These are phyloP conservation scores for Babesia divergens DNA, from an alignment of 169 alveolate species.

Conservation along the genomic window DNA sequence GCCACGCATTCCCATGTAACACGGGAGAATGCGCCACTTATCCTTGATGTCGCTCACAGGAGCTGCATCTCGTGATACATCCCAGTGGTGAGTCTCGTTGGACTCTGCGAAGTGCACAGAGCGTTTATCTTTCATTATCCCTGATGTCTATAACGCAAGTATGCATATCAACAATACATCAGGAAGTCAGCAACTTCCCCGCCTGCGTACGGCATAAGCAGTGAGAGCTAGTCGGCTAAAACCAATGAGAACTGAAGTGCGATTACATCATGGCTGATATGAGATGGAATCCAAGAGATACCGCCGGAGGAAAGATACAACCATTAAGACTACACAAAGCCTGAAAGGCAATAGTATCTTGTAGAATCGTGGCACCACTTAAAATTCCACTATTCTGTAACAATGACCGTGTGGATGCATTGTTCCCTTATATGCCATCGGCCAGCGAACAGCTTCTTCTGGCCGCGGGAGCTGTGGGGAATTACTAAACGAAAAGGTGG, in stretches of 20 bases:
- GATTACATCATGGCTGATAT: neutral
- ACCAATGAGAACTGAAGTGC: too few relatives aligned
- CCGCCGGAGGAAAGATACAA: neutral
- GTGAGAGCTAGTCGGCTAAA: too few relatives aligned
- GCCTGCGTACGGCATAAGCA: too few relatives aligned
- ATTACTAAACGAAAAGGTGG: too few relatives aligned
- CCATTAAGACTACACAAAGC: neutral
- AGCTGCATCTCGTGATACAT: slow-evolving; percentile 4
- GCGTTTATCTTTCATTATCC: neutral
- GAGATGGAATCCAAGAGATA: neutral
- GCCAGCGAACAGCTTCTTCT: too few relatives aligned
- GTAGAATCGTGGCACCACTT: too few relatives aligned
- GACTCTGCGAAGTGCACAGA: slow-evolving; percentile 21
- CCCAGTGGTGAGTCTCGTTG: neutral
- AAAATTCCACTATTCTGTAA: too few relatives aligned
- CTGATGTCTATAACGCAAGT: neutral
- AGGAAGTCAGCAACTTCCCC: too few relatives aligned
- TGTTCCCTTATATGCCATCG: too few relatives aligned
- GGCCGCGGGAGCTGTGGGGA: too few relatives aligned
- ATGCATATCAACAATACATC: neutral
- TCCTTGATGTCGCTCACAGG: slow-evolving; percentile 76
- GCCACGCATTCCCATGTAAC: slow-evolving; percentile 89
- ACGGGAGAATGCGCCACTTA: slow-evolving; percentile 92
- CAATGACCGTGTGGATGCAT: too few relatives aligned
- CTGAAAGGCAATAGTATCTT: neutral